phyloP scores from a whole-genome alignment of 2,329 filamentous ascomycete species.

The Fusarium pseudoanthophilum region DNA sequence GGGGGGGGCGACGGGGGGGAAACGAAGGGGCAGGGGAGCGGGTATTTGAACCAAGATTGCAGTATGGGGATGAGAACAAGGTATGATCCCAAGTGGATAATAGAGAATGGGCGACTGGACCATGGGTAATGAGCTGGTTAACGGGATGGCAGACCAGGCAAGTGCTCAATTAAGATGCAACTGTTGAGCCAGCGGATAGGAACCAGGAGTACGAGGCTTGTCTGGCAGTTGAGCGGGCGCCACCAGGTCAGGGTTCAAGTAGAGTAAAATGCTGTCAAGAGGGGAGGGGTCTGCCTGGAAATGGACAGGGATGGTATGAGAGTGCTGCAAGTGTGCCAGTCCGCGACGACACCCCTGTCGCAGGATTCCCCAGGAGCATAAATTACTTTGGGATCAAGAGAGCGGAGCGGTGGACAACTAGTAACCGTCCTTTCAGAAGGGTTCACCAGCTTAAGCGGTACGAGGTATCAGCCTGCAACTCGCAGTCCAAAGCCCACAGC shows the following conservation, averaged over 20 bases:
- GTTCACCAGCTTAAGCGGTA: constrained; percentile 27
- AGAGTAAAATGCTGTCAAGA: constrained; percentile 18
- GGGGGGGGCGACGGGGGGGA: constrained; percentile 46
- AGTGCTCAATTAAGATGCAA: constrained; percentile 32
- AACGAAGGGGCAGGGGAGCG: constrained; percentile 48
- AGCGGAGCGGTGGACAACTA: constrained; percentile 39
- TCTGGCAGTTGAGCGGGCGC: constrained; percentile 41
- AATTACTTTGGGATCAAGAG: constrained; percentile 40
- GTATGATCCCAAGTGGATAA: no score
- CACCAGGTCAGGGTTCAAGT: constrained; percentile 31
- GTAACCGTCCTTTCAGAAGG: constrained; percentile 29
- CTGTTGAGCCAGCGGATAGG: constrained; percentile 39
- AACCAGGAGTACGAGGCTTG: constrained; percentile 37
- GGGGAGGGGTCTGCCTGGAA: constrained; percentile 29
- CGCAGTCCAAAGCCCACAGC: constrained; percentile 24
- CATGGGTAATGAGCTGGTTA: constrained; percentile 48
- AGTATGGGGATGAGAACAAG: constrained; percentile 24
- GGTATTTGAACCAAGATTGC: constrained; percentile 50
- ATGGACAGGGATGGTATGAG: constrained; percentile 37
- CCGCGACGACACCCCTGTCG: constrained; percentile 39
- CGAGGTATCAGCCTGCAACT: constrained; percentile 28
- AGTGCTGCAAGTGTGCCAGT: constrained; percentile 33
- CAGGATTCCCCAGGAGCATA: constrained; percentile 37
- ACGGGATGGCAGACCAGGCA: constrained; percentile 44
- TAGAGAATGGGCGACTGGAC: no score